phyloP scores from a whole-genome alignment of 192 early-diverging fungal species.

The Coemansia sp. region DNA sequence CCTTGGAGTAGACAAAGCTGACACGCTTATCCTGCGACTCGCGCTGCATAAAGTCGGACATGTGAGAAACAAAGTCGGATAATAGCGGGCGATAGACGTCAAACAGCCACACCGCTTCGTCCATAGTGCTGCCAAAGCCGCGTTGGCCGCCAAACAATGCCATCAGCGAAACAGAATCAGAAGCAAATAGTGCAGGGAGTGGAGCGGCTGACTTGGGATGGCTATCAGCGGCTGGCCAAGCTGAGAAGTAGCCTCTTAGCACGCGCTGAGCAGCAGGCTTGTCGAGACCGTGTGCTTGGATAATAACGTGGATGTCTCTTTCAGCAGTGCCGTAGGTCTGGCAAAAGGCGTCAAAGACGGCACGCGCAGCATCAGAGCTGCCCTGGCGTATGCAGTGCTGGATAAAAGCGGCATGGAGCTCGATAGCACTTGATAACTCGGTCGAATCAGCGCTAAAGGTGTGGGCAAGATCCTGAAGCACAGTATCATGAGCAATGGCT shows the following conservation, averaged over 20 bases:
- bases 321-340: background rate
- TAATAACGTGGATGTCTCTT: constrained; percentile 17
- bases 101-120: constrained; percentile 75
- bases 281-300: constrained; percentile 11
- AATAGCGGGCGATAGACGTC: constrained; percentile 75
- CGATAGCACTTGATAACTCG: constrained; percentile 6
- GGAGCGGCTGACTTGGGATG: background rate
- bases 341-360: constrained; percentile 9
- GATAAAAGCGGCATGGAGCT: constrained; percentile 17
- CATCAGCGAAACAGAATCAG: constrained; percentile 61
- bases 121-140: constrained; percentile 80
- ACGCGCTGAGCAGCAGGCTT: constrained; percentile 7
- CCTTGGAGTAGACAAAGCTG: constrained; percentile 61
- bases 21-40: constrained; percentile 60
- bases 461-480: background rate
- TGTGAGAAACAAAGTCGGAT: constrained; percentile 67
- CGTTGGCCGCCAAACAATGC: constrained; percentile 96
- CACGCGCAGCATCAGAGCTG: background rate
- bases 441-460: background rate
- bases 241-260: constrained; percentile 24
- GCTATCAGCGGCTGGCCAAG: constrained; percentile 8
- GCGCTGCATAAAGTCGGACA: constrained; percentile 67
- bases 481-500: background rate
- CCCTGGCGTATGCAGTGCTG: constrained; percentile 1
- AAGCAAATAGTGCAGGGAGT: constrained; percentile 22